Base-by-base conservation (phyloP, 129 eudicot species). In the Flaveria ramosissima region DNA sequence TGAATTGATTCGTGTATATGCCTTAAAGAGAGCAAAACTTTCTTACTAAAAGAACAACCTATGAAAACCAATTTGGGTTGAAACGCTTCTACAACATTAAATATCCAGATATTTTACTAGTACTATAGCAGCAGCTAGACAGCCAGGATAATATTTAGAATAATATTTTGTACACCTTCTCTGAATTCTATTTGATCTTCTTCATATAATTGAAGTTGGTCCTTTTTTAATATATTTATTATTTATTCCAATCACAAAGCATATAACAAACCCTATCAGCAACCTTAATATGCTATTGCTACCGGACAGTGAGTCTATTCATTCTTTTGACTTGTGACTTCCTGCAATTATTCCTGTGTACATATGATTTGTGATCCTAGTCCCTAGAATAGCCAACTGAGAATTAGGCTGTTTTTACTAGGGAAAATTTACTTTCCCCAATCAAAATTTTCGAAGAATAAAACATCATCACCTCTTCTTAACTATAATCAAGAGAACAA, bases 1-100 rank as follows among this genome's bases (percentile, higher is more conserved):
- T 19, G 26, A 30, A n/a, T 9, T 51, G 27, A 51, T 36, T 26
- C 32, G 36, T 55, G 12, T 30, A 32, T 72, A 72, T 17, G 30
- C 1, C 7, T 64, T 52, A 12, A 30, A 15, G 51, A 53, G 66
- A 39, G 8, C 20, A 55, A 6, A 32, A 36, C 14, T 55, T 72
- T 71, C 51, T 55, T 36, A 36, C 67, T 32, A 72, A 53, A 53
- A 19, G 8, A 72, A 32, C 76, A 52, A 36, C 65, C 76, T 32
- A 53, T 19, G 50, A 72, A 51, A 61, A 46, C 52, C 20, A 13
- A 73, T 20, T 6, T 56, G 42, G 19, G 41, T 53, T 19, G 20
- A 9, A 42, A 36, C 50, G 17, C 26, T 66, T 66, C 71, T 2
- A 39, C 71, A 41, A 66, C 51, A 17, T 66, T 17, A 6, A n/a